Evolutionary conservation across 2,329 filamentous ascomycete genomes (phyloP).

Genomic region (Cladophialophora immunda): DNA sequence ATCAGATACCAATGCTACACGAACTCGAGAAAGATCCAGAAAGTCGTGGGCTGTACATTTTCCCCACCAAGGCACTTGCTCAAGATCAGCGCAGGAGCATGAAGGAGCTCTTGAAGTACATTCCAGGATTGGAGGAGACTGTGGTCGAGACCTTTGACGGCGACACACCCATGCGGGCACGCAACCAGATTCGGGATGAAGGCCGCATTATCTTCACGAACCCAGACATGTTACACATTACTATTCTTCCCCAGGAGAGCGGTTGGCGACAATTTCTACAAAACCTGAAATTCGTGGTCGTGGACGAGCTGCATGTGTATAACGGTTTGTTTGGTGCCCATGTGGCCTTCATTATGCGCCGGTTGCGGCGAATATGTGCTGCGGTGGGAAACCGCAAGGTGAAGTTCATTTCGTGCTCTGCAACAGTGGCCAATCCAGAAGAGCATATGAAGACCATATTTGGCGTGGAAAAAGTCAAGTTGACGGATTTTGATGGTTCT

Average conservation of each 20-base stretch:
- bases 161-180: slow-evolving; percentile 83
- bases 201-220: slow-evolving; percentile 96
- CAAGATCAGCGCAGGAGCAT: slow-evolving; percentile 93
- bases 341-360: slow-evolving; percentile 92
- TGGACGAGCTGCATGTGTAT: slow-evolving; percentile 93
- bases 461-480: slow-evolving; percentile 78
- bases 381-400: slow-evolving; percentile 85
- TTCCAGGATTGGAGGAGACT: slow-evolving; percentile 77
- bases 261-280: slow-evolving; percentile 88
- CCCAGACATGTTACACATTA: slow-evolving; percentile 96
- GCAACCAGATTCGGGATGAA: slow-evolving; percentile 83
- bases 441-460: slow-evolving; percentile 96
- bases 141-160: slow-evolving; percentile 95
- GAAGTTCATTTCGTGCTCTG: slow-evolving; percentile 94
- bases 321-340: slow-evolving; percentile 95
- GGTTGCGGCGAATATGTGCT: slow-evolving; percentile 85
- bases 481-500: slow-evolving; percentile 92
- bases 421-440: slow-evolving; percentile 91
- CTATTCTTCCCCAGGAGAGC: slow-evolving; percentile 90
- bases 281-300: slow-evolving; percentile 89
- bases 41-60: slow-evolving; percentile 94
- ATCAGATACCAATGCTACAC: slow-evolving; percentile 90
- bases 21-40: slow-evolving; percentile 79
- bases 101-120: slow-evolving; percentile 81
- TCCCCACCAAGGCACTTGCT: slow-evolving; percentile 94